These are phyloP conservation scores for Coniferiporia sulphurascens DNA, from an alignment of 1,284 basidiomycete species.

Conservation along the genomic window DNA sequence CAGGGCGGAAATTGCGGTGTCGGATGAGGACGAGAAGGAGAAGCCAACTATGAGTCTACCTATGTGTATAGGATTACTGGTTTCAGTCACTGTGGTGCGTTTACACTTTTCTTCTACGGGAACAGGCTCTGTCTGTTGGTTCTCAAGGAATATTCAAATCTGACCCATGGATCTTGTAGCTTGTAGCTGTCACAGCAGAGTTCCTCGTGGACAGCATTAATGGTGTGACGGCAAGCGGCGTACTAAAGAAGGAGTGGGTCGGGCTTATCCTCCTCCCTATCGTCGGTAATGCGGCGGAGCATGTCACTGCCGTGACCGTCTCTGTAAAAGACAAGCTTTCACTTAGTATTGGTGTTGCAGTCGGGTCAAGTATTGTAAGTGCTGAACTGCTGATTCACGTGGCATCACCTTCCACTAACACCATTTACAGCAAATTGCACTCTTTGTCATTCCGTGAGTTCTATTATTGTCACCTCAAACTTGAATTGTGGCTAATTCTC, in stretches of 20 bases:
- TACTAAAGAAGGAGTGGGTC: constrained; percentile 72
- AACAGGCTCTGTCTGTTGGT: not conserved
- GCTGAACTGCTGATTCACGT: too few relatives aligned
- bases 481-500: not conserved
- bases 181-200: constrained; percentile 75
- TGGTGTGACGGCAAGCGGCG: constrained; percentile 45
- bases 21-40: constrained; percentile 25
- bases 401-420: too few relatives aligned
- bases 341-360: constrained; percentile 78
- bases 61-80: constrained; percentile 52
- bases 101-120: not conserved
- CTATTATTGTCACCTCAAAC: constrained; percentile 27
- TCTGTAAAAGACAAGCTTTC: constrained; percentile 76
- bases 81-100: constrained; percentile 61
- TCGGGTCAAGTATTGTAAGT: constrained; percentile 82
- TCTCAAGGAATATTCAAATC: too few relatives aligned
- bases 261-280: constrained; percentile 84
- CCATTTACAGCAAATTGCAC: constrained; percentile 79
- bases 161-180: too few relatives aligned
- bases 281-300: constrained; percentile 76
- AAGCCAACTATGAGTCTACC: constrained; percentile 57
- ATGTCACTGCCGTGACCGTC: constrained; percentile 78
- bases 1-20: not conserved
- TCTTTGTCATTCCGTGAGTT: constrained; percentile 79
- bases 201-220: constrained; percentile 79